Evolutionary conservation across 768 basidiomycete genomes (phyloP).

Genomic region (Psilocybe cyanescens): DNA sequence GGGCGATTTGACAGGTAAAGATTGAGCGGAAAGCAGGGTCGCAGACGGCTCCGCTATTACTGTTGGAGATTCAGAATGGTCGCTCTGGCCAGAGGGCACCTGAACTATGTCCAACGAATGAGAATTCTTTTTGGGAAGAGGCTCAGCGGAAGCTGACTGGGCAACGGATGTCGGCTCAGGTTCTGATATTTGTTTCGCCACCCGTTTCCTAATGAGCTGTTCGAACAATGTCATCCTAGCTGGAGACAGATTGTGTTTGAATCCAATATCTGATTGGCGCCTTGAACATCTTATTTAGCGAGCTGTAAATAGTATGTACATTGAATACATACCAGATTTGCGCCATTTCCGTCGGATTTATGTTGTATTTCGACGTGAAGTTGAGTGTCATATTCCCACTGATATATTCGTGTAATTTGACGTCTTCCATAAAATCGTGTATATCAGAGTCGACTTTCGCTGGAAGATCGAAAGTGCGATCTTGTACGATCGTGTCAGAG

Average conservation of each 20-base stretch:
- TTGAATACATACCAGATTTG: not conserved
- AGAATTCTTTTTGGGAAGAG: not conserved
- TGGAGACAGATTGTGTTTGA: not conserved
- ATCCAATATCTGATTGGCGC: not conserved
- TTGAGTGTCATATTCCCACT: not conserved
- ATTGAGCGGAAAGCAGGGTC: no score
- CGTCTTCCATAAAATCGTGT: not conserved
- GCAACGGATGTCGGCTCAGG: not conserved
- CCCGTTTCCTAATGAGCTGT: not conserved
- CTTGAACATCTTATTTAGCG: not conserved
- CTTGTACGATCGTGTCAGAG: not conserved
- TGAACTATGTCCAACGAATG: not conserved
- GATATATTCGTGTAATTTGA: not conserved
- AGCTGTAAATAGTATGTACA: not conserved
- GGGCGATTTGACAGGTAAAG: no score
- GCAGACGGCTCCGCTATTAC: no score
- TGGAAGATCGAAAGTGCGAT: not conserved
- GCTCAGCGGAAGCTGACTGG: not conserved
- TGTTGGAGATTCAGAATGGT: no score
- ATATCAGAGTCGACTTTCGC: not conserved
- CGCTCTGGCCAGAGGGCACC: no score
- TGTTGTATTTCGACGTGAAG: not conserved
- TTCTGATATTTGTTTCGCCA: not conserved
- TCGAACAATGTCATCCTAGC: not conserved
- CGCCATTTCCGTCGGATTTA: not conserved